phyloP scores from a whole-genome alignment of 208 protist genomes.

The Leishmania arabica region DNA sequence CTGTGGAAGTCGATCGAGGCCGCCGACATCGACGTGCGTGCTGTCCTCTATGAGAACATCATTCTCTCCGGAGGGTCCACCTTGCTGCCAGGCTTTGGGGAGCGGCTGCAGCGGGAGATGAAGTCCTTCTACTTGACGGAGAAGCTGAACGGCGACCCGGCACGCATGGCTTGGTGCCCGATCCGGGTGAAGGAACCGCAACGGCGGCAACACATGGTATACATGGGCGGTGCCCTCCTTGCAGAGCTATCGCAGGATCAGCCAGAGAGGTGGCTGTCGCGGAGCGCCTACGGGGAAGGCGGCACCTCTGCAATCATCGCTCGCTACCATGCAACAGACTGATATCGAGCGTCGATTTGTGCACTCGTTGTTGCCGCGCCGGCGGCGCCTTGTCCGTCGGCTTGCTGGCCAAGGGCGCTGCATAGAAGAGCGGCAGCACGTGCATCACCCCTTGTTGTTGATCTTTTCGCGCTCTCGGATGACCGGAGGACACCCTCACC shows the following conservation, averaged over 20 bases:
- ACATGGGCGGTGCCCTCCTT: slow-evolving; percentile 95
- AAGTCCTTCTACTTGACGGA: slow-evolving; percentile 87
- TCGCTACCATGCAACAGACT: background rate
- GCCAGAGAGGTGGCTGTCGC: slow-evolving; percentile 54
- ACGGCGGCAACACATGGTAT: slow-evolving; percentile 97
- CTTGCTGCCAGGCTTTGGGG: slow-evolving; percentile 97
- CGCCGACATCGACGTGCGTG: slow-evolving; percentile 58
- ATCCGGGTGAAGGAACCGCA: slow-evolving; percentile 96
- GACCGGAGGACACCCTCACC: too few species aligned
- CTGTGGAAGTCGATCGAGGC: slow-evolving; percentile 96
- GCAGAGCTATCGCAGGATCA: slow-evolving; percentile 95
- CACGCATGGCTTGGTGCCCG: slow-evolving; percentile 78
- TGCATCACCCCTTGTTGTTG: background rate
- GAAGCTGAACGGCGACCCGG: slow-evolving; percentile 88
- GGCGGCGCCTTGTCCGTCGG: background rate
- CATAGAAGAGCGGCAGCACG: background rate
- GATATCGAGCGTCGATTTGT: background rate
- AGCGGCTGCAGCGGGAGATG: slow-evolving; percentile 96
- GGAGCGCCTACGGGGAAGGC: slow-evolving; percentile 21
- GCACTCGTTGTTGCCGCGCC: background rate
- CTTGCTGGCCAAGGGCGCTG: background rate
- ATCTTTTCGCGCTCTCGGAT: background rate
- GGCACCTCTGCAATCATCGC: slow-evolving; percentile 18
- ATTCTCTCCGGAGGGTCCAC: slow-evolving; percentile 97
- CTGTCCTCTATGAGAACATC: slow-evolving; percentile 96